Percentiles rank a stretch among this genome's conserved stretches.
Evolutionary conservation across 2,329 filamentous ascomycete species (phyloP).

Genomic region (Xylariaceae sp.): DNA sequence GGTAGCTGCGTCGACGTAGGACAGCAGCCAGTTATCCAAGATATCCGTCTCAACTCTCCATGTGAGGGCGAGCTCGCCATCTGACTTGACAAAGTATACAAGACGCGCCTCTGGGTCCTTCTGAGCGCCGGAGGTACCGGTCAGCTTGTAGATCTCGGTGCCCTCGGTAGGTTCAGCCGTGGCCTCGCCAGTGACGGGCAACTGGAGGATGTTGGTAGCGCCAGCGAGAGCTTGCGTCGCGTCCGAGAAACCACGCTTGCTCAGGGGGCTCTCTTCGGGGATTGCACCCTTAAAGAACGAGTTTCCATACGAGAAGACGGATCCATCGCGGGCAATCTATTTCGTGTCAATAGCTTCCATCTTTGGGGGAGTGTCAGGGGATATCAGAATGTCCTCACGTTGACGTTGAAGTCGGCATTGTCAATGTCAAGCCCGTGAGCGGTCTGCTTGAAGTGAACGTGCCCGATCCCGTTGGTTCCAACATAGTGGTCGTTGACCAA

Average conservation of each 20-base stretch:
- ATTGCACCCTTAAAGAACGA: conserved; percentile 39
- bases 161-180: conserved; percentile 33
- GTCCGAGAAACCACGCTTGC: conserved; percentile 38
- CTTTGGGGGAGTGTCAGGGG: neutral
- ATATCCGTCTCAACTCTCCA: conserved; percentile 59
- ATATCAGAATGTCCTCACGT: conserved; percentile 37
- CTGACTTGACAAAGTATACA: conserved; percentile 47
- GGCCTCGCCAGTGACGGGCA: conserved; percentile 37
- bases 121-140: conserved; percentile 42
- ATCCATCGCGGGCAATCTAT: conserved; percentile 47
- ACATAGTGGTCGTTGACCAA: conserved; percentile 49
- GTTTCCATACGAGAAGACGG: conserved; percentile 55
- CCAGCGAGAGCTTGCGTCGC: conserved; percentile 39
- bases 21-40: conserved; percentile 53
- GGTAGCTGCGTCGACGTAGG: conserved; percentile 49
- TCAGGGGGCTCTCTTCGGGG: conserved; percentile 34
- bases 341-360: conserved; percentile 8
- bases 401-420: conserved; percentile 58
- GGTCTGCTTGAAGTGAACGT: conserved; percentile 58
- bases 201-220: conserved; percentile 33
- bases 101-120: conserved; percentile 51
- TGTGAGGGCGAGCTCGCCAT: conserved; percentile 43
- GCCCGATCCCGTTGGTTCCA: conserved; percentile 49
- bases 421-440: conserved; percentile 55
- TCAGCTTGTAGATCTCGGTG: conserved; percentile 39